Base-by-base conservation (phyloP, 768 basidiomycete species). In the Stropharia rugosoannulata region DNA sequence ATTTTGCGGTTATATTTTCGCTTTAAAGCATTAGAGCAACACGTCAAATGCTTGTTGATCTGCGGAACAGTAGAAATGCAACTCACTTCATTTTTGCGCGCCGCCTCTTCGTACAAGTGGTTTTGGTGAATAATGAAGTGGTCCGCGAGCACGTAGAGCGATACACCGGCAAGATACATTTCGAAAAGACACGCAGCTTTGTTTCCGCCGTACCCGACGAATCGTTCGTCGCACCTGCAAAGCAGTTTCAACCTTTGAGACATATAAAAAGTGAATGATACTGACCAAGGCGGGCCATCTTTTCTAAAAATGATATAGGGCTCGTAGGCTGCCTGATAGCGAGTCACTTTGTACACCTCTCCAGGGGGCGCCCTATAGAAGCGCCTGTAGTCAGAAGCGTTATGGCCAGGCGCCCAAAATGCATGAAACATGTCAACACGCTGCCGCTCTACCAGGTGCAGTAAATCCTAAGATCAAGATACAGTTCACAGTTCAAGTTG, bases 151-250 rank as follows among this genome's bases (percentile, higher is more conserved):
- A 95, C 90, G 66, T 87, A 91, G 70, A 85, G 94, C 19, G 85
- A 85, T 38, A 93, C 81, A 2, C 93, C 93, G 11, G 90, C 86
- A 6, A 95, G 75, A 71, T 92, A 93, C 83, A 95, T 90, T 68
- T 93, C 93, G 66, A 89, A 94, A 37, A 94, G 77, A 66, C 93
- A 95, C 9, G 94, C 93, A 1, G 93, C 93, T 69, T 95, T 95
- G 76, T 95, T 95, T 1, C 86, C 91, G 4, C 93, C 93, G 67
- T 95, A 95, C 1, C 93, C 93, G 44, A 93, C 80, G 64, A 95
- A 95, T 35, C 92, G 82, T 67, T 94, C 92, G 63, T 95, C 92
- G 64, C 93, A 95, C 91, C 91, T 93, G 41, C 32, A 46, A 27
- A 55, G 25, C 43, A 5, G 37, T 51, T 22, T 6, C n/a, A 37